phyloP scores from a whole-genome alignment of 495 filamentous ascomycete species.

The Letharia columbiana region DNA sequence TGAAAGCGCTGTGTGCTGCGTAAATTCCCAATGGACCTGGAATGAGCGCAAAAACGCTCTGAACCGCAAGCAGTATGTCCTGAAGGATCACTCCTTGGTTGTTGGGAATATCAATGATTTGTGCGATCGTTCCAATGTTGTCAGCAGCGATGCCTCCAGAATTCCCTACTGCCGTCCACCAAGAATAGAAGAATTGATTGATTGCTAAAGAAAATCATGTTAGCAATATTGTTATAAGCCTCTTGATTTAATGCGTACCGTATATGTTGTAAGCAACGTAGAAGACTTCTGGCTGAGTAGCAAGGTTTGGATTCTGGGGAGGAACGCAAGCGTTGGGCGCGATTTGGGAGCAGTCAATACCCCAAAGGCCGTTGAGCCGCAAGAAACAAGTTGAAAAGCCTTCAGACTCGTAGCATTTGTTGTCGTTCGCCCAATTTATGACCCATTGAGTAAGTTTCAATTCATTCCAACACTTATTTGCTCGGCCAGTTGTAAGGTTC shows the following conservation, averaged over 20 bases:
- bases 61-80: constrained; percentile 2
- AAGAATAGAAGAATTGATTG: constrained; percentile 16
- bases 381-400: constrained; percentile 17
- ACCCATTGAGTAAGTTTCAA: constrained; percentile 8
- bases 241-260: neutral
- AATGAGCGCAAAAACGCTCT: constrained; percentile 9
- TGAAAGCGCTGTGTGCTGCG: constrained; percentile 11
- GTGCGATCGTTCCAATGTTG: constrained; percentile 12
- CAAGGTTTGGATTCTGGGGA: constrained; percentile 1
- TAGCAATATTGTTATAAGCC: neutral
- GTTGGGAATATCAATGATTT: constrained; percentile 1
- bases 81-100: neutral
- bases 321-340: constrained; percentile 10
- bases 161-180: constrained; percentile 12
- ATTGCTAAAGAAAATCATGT: constrained; percentile 2
- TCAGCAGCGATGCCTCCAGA: constrained; percentile 11
- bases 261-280: constrained; percentile 16
- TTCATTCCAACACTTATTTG: constrained; percentile 11
- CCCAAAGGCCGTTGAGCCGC: constrained; percentile 12
- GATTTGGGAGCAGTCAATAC: constrained; percentile 13
- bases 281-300: constrained; percentile 1
- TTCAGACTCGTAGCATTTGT: constrained; percentile 14
- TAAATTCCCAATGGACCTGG: constrained; percentile 13
- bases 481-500: constrained; percentile 11
- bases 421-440: constrained; percentile 5